These are phyloP conservation scores for Penicillium sp. DNA, from an alignment of 2,329 filamentous ascomycete genomes.

Conservation along the genomic window DNA sequence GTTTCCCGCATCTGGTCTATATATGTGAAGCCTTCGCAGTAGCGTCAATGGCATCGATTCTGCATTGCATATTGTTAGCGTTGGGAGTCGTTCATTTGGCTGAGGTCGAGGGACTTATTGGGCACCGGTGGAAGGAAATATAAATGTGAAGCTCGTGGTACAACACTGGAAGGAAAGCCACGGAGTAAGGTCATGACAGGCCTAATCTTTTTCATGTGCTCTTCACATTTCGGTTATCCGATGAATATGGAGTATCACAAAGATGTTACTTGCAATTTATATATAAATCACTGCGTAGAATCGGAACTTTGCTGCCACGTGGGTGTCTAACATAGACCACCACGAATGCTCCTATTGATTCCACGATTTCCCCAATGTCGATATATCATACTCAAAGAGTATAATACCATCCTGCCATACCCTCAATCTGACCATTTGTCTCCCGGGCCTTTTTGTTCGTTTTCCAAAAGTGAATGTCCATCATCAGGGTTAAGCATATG, in stretches of 20 bases:
- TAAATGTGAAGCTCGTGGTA: background rate
- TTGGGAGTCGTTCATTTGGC: background rate
- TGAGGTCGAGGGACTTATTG: background rate
- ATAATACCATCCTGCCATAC: background rate
- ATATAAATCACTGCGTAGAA: background rate
- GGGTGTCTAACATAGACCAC: background rate
- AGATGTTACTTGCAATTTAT: background rate
- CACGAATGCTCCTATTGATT: background rate
- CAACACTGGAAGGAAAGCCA: background rate
- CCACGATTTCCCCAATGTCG: background rate
- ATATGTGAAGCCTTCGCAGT: background rate
- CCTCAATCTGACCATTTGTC: background rate
- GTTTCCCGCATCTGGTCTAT: no score
- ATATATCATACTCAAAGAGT: background rate
- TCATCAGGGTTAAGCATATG: background rate
- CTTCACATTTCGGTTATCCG: background rate
- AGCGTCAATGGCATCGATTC: background rate
- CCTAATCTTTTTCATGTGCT: background rate
- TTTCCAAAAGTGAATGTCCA: background rate
- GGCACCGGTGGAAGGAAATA: background rate
- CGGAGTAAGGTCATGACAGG: background rate
- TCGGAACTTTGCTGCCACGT: background rate
- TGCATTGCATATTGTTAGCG: background rate
- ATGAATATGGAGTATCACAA: background rate
- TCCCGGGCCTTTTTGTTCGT: background rate